Base-by-base conservation (phyloP, 345 rosid genomes). In the Brassica incana region DNA sequence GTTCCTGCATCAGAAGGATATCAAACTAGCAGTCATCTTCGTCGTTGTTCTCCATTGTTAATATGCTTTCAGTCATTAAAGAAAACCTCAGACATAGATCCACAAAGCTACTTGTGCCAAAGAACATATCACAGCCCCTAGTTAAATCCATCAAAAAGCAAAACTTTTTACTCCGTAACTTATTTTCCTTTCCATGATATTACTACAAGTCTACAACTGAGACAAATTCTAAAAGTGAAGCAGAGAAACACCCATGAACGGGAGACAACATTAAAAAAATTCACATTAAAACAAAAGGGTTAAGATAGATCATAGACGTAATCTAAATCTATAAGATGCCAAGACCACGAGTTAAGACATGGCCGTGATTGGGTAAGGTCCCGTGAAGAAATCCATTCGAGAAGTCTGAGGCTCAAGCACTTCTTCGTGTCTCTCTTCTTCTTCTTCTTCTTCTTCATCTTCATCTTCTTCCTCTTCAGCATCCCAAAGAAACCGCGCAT, bases 401-500 rank as follows among this genome's bases (percentile, higher is more conserved):
- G 85, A 23, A 38, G 79, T 35, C 15, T 77, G 81, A 64, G 73
- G 29, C 74, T 67, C 74, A 8, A 45, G 27, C 25, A 43, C 74
- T 58, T 56, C 73, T 58, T n/a, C 73, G 14, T 59, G 69, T 52
- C 64, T 66, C 83, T 70, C 60, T n/a, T 67, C 85, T 33, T 78
- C 30, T n/a, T 33, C 81, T 16, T 16, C 18, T 16, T 16, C 18
- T 16, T 16, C 18, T 4, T 78, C n/a, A n/a, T n/a, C 74, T 9
- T 66, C 69, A n/a, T 84, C 92, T 1, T 87, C 94, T 3, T 87
- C 95, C 29, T 91, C 97, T 59, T 91, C 95, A 30, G 94, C 83
- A 25, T 95, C 97, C 97, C 97, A 95, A 9, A 95, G 93, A 78
- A 92, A 95, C 56, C 87, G 81, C 6, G 97, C 97, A 84, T 92